A percentile compares a stretch with the other conserved stretches of the same genome.
Evolutionary conservation across 139 green algal genomes (phyloP).

Genomic region (Micromonas pusilla): DNA sequence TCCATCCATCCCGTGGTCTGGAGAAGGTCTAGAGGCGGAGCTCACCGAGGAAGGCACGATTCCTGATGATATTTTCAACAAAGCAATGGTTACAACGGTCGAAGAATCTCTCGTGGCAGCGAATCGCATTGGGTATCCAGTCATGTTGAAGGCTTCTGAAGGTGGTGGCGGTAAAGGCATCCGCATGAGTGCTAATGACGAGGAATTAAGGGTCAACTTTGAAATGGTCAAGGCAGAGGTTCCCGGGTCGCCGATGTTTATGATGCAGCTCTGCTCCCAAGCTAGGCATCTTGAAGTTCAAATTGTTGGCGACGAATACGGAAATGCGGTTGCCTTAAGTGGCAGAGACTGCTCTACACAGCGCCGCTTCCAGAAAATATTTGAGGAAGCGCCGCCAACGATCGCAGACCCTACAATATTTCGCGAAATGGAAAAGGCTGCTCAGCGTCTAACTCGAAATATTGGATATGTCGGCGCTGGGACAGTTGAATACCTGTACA

Average conservation of each 20-base stretch:
- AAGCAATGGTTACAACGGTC: constrained; percentile 70
- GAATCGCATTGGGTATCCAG: constrained; percentile 75
- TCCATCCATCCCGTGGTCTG: constrained; percentile 83
- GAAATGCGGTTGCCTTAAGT: constrained; percentile 75
- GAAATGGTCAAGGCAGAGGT: constrained; percentile 83
- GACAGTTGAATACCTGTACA: constrained; percentile 56
- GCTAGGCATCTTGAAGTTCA: constrained; percentile 87
- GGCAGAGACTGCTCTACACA: constrained; percentile 88
- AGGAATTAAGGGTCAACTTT: constrained; percentile 33
- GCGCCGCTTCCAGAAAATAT: constrained; percentile 88
- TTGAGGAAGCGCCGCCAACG: constrained; percentile 27
- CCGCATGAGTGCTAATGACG: constrained; percentile 59
- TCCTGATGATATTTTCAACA: constrained; percentile 30
- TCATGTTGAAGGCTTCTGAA: constrained; percentile 95
- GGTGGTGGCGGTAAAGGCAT: constrained; percentile 96
- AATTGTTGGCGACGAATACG: constrained; percentile 79
- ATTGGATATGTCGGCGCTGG: constrained; percentile 43
- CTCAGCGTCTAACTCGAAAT: constrained; percentile 32
- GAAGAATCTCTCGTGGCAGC: constrained; percentile 50
- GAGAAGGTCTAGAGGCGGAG: constrained; percentile 34
- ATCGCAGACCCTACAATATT: constrained; percentile 25
- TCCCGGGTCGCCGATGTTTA: constrained; percentile 86
- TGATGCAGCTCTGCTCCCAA: constrained; percentile 83
- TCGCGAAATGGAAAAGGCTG: constrained; percentile 59
- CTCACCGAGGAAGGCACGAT: constrained; percentile 29